Conservation (phyloP, 768 basidiomycete genomes). For the Rickenella mellea region DNA sequence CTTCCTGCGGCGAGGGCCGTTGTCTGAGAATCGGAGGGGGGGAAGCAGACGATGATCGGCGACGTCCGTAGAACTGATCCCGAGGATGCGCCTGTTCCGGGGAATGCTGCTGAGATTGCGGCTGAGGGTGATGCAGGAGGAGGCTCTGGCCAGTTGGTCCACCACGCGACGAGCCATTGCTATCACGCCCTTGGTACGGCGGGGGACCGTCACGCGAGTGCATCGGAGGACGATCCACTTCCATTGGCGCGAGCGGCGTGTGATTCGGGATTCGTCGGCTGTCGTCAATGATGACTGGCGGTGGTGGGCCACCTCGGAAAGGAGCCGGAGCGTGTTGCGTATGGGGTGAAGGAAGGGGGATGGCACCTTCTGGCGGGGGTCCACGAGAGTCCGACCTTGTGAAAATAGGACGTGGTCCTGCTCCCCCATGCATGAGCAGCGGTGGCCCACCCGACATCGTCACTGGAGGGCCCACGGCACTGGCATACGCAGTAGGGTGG, state of each 20-base stretch:
- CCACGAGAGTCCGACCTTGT: conserved; percentile 56
- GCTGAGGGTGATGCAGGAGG: conserved; percentile 60
- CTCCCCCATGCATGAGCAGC: conserved; percentile 45
- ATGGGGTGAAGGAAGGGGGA: conserved; percentile 53
- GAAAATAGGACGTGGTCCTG: conserved; percentile 43
- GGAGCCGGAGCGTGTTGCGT: conserved; percentile 49
- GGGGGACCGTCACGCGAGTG: conserved; percentile 52
- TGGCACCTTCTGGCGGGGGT: conserved; percentile 26
- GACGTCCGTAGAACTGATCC: conserved; percentile 38
- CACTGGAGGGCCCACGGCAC: conserved; percentile 59
- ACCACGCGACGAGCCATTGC: conserved; percentile 34
- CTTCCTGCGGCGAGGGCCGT: conserved; percentile 31
- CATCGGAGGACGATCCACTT: conserved; percentile 25
- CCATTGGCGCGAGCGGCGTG: conserved; percentile 73
- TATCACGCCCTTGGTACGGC: conserved; percentile 37
- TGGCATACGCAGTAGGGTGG: conserved; percentile 90
- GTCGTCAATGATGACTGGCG: conserved; percentile 74
- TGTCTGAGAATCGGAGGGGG: conserved; percentile 39
- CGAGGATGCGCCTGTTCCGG: conserved; percentile 53
- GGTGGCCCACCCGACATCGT: conserved; percentile 58
- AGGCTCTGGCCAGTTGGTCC: conserved; percentile 41
- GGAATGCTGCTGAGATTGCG: conserved; percentile 40
- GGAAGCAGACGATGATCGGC: conserved; percentile 47
- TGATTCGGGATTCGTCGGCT: conserved; percentile 55
- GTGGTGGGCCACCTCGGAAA: conserved; percentile 76